A percentile compares a stretch with the other conserved stretches of the same genome.
These are phyloP conservation scores for Citropsis articulata DNA, from an alignment of 345 rosid genomes.

Conservation along the genomic window DNA sequence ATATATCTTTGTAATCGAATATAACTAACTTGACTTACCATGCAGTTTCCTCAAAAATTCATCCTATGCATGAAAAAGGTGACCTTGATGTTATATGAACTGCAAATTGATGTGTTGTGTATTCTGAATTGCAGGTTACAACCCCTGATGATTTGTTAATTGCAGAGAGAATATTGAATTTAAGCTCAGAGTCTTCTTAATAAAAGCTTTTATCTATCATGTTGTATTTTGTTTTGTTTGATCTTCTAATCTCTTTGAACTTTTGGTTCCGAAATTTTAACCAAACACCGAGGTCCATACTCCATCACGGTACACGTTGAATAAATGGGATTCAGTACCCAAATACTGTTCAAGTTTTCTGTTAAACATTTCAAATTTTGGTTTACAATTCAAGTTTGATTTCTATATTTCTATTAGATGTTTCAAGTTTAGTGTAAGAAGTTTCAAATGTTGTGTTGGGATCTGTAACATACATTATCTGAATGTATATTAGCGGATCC, in stretches of 20 bases:
- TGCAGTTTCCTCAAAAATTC: not conserved
- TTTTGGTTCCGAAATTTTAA: not conserved
- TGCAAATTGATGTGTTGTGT: not conserved
- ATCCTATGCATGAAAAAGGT: not conserved
- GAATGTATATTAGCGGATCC: not conserved
- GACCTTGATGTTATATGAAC: not conserved
- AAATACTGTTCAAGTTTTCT: too few relatives aligned
- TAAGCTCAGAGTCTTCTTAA: conserved; percentile 18
- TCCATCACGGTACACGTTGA: not conserved
- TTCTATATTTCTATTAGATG: not conserved
- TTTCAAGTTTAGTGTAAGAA: not conserved
- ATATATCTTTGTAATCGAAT: too few relatives aligned
- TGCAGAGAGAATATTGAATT: conserved; percentile 75
- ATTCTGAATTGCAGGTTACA: conserved; percentile 54
- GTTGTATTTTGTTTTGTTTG: not conserved
- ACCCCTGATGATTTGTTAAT: conserved; percentile 90
- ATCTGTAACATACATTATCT: too few relatives aligned
- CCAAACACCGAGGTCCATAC: not conserved
- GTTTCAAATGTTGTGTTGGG: not conserved
- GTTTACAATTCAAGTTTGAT: not conserved
- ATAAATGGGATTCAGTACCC: not conserved
- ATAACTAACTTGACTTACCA: too few relatives aligned
- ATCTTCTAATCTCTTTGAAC: not conserved
- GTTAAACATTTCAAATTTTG: not conserved
- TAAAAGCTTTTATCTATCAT: not conserved